Evolutionary conservation across 768 basidiomycete species (phyloP).

Genomic region (Trametes sanguinea): DNA sequence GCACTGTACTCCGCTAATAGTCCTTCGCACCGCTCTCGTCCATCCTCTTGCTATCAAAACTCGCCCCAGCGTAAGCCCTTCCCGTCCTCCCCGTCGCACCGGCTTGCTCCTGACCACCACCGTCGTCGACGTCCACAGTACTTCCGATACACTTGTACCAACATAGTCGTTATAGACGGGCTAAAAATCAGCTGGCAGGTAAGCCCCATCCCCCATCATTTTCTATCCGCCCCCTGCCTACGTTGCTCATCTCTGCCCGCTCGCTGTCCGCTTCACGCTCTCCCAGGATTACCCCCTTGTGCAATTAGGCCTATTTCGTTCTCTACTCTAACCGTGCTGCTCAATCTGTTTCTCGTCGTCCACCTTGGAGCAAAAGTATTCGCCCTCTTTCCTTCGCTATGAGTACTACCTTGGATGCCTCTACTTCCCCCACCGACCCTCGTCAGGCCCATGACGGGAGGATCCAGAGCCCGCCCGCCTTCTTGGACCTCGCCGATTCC

Average conservation of each 20-base stretch:
- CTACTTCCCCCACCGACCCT: slow-evolving; percentile 75
- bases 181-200: slow-evolving; percentile 76
- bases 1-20: slow-evolving; percentile 38
- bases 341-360: slow-evolving; percentile 56
- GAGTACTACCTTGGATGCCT: slow-evolving; percentile 69
- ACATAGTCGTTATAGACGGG: slow-evolving; percentile 73
- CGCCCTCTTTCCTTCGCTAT: slow-evolving; percentile 54
- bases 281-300: slow-evolving; percentile 59
- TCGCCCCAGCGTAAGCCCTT: slow-evolving; percentile 29
- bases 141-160: slow-evolving; percentile 73
- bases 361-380: slow-evolving; percentile 54
- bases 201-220: slow-evolving; percentile 27
- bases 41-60: slow-evolving; percentile 32
- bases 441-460: slow-evolving; percentile 64
- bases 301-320: slow-evolving; percentile 56
- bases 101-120: slow-evolving; percentile 6
- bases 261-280: slow-evolving; percentile 7
- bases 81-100: slow-evolving; percentile 2
- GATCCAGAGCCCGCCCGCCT: slow-evolving; percentile 89
- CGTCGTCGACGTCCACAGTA: slow-evolving; percentile 32
- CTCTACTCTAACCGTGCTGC: slow-evolving; percentile 48
- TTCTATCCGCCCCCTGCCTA: slow-evolving; percentile 25
- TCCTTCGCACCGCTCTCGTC: slow-evolving; percentile 26
- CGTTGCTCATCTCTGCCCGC: slow-evolving; percentile 28
- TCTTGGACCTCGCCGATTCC: slow-evolving; percentile 92